phyloP scores from a whole-genome alignment of 148 eudicot genomes.

The Vaccinium myrtillus region DNA sequence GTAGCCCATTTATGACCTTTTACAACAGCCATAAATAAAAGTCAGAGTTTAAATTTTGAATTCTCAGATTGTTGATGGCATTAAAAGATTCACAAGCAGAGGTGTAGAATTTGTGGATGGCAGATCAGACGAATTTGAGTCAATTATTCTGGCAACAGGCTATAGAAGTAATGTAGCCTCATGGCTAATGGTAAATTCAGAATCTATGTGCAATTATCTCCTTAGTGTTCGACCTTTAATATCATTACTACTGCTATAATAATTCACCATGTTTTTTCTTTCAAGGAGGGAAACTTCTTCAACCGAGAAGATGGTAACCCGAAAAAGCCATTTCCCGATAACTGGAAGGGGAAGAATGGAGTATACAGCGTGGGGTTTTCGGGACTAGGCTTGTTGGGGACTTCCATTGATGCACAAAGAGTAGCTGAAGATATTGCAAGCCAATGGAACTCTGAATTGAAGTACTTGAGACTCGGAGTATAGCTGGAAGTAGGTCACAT shows the following conservation, averaged over 20 bases:
- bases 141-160: conserved; percentile 29
- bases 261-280: neutral
- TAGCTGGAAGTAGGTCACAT: neutral
- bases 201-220: neutral
- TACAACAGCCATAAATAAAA: neutral
- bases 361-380: conserved; percentile 23
- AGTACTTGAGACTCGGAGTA: conserved; percentile 1
- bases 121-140: conserved; percentile 18
- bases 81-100: conserved; percentile 16
- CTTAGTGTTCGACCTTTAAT: neutral
- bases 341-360: conserved; percentile 28
- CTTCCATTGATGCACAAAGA: conserved; percentile 27
- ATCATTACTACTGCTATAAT: neutral
- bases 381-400: conserved; percentile 23
- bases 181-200: conserved; percentile 25
- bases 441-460: conserved; percentile 25
- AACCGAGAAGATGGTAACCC: conserved; percentile 5
- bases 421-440: conserved; percentile 24
- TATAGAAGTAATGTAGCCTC: conserved; percentile 24
- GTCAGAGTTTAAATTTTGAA: neutral
- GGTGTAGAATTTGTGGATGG: conserved; percentile 28
- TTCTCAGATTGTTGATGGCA: conserved; percentile 17
- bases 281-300: conserved; percentile 17
- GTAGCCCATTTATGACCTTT: neutral
- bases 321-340: conserved; percentile 10